phyloP scores from a whole-genome alignment of 2,329 filamentous ascomycete genomes.

The Alternaria incomplexa region DNA sequence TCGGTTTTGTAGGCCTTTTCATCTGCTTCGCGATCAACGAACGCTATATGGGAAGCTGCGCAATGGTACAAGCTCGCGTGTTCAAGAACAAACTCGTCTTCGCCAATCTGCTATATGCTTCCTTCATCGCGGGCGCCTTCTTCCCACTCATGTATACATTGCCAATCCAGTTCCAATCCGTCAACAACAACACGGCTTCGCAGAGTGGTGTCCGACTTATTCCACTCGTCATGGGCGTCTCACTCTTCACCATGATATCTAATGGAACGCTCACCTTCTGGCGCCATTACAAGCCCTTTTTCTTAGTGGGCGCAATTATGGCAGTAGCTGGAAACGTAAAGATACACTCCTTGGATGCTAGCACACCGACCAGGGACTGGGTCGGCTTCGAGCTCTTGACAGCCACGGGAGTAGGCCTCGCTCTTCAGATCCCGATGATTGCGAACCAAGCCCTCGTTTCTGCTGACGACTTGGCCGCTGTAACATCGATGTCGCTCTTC shows the following conservation, averaged over 20 bases:
- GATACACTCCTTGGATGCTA: constrained; percentile 47
- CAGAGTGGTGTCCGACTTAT: constrained; percentile 37
- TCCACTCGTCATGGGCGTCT: constrained; percentile 35
- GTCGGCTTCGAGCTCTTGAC: constrained; percentile 57
- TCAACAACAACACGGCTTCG: constrained; percentile 30
- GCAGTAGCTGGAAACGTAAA: constrained; percentile 22
- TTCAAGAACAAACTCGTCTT: constrained; percentile 24
- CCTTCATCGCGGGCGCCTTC: constrained; percentile 35
- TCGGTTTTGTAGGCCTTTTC: constrained; percentile 54
- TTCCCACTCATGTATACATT: constrained; percentile 39
- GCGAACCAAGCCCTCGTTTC: constrained; percentile 48
- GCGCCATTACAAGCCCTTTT: constrained; percentile 53
- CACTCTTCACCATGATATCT: constrained; percentile 34
- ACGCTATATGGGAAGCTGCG: constrained; percentile 31
- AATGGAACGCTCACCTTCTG: constrained; percentile 35
- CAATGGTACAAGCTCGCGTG: constrained; percentile 34
- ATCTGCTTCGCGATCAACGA: constrained; percentile 50
- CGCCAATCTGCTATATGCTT: constrained; percentile 25
- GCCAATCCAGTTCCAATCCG: constrained; percentile 38
- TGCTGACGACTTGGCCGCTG: constrained; percentile 47
- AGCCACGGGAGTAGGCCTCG: constrained; percentile 53
- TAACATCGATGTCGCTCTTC: constrained; percentile 52
- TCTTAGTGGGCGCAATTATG: constrained; percentile 40
- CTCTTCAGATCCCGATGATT: constrained; percentile 51
- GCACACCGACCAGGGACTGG: constrained; percentile 50